phyloP scores from a whole-genome alignment of 106 monocot genomes.

The Acorus calamus region DNA sequence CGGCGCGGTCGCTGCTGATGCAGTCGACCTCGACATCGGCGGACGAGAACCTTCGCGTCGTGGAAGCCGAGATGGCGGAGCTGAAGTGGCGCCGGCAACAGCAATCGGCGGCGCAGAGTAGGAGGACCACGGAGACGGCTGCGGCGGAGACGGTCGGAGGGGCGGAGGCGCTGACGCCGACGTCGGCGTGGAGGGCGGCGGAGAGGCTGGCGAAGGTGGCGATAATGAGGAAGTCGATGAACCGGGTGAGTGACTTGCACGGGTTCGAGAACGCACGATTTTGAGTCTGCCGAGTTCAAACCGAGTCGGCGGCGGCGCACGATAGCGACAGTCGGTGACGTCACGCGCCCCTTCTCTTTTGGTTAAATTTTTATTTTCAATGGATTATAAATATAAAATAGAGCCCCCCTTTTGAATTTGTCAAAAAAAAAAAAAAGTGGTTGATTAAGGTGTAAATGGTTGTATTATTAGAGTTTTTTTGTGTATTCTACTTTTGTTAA shows the following conservation, averaged over 20 bases:
- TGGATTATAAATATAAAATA: too few species aligned
- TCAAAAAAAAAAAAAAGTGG: too few species aligned
- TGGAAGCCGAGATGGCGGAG: conserved; percentile 41
- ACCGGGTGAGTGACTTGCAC: conserved; percentile 83
- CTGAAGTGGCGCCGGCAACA: conserved; percentile 20
- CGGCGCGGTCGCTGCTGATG: conserved; percentile 54
- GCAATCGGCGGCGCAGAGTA: conserved; percentile 7
- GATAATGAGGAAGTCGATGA: conserved; percentile 79
- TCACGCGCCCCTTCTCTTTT: too few species aligned
- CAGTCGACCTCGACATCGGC: conserved; percentile 10
- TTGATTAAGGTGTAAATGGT: too few species aligned
- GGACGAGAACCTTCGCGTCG: conserved; percentile 14
- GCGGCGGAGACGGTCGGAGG: conserved; percentile 4
- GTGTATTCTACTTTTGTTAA: too few species aligned
- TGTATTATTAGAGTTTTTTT: too few species aligned
- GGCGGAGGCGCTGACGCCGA: conserved; percentile 69
- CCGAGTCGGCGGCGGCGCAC: too few species aligned
- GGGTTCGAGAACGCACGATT: conserved; percentile 97
- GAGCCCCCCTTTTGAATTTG: too few species aligned
- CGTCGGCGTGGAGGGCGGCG: conserved; percentile 92
- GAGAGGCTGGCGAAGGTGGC: conserved; percentile 95
- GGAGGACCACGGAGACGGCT: conserved; percentile 11
- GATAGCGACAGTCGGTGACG: too few species aligned
- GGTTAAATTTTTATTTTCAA: too few species aligned
- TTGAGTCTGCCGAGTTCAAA: conserved; percentile 2